Base-by-base conservation (phyloP, 345 rosid species). In the Triadica sebifera region DNA sequence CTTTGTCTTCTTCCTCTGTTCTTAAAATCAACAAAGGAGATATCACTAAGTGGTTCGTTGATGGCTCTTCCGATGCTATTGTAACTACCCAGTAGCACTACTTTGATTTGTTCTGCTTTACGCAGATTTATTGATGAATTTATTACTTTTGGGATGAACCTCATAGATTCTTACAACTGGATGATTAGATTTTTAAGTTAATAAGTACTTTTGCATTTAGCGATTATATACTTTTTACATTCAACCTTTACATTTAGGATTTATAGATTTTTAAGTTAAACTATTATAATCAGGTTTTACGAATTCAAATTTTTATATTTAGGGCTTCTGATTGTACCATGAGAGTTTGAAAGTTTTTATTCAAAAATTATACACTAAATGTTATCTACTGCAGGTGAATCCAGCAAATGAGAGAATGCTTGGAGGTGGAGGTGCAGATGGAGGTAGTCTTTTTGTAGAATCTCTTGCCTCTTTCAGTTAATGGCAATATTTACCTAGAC, bases 371-470 rank as follows among this genome's bases (percentile, higher is more conserved):
- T 15, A 6, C 20, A 19, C 6, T 66, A 57, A 60, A 8, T 38
- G 16, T 39, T 3, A 49, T 67, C 29, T 64, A 52, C 50, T 57
- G 16, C 56, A 94, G 98, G 97, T 86, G 1, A 89, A 83, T 85
- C 95, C 97, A 6, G 98, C 97, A 24, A 89, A 94, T 80, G 95
- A 84, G 81, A 80, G 79, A 66, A 92, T 94, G 98, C 84, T 94
- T 65, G 96, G 98, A 67, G 98, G 98, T 68, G 95, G 93, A 78
- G 98, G 97, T 58, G 98, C 94, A 0, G 96, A 94, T 82, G 96
- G 98, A 85, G 94, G 98, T 90, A 78, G 4, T 24, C 55, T 17
- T 57, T 49, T 65, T 15, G 19, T 20, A 12, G 69, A 38, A 5
- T 50, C 46, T n/a, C 25, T n/a, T 64, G 60, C 8, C 19, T 19